Percentiles rank a stretch among this genome's conserved stretches.
phyloP scores from a whole-genome alignment of 106 monocot genomes.

The Platanthera zijinensis region DNA sequence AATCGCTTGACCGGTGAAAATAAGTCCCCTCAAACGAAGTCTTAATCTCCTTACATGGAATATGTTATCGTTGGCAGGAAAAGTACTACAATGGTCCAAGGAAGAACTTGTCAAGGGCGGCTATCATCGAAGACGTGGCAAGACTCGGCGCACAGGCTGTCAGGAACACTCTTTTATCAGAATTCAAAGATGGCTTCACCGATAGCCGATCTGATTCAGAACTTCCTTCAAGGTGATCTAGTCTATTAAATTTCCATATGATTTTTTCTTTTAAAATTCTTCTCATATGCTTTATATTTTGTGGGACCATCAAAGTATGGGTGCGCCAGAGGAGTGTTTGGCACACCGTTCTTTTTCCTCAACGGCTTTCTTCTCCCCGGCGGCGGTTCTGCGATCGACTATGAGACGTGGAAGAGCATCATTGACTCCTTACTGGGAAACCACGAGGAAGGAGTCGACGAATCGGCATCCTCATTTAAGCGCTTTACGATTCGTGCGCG shows the following conservation, averaged over 20 bases:
- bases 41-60: neutral
- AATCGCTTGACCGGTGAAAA: too few relatives aligned
- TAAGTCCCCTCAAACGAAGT: too few relatives aligned
- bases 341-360: constrained; percentile 84
- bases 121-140: constrained; percentile 35
- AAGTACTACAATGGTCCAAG: constrained; percentile 52
- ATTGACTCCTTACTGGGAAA: constrained; percentile 46
- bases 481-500: neutral
- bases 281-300: neutral
- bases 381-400: constrained; percentile 59
- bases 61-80: constrained; percentile 27
- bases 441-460: neutral
- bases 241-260: neutral
- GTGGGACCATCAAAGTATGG: constrained; percentile 49
- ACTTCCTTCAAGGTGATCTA: constrained; percentile 45
- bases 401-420: constrained; percentile 46
- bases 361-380: constrained; percentile 75
- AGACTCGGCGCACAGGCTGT: constrained; percentile 27
- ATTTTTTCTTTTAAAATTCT: neutral
- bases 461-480: neutral
- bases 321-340: constrained; percentile 67
- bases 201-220: constrained; percentile 49
- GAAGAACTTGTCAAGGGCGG: constrained; percentile 24
- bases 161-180: constrained; percentile 31
- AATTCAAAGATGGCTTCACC: constrained; percentile 43